Evolutionary conservation across 2,329 filamentous ascomycete genomes (phyloP).

Genomic region (Fusarium sp.): DNA sequence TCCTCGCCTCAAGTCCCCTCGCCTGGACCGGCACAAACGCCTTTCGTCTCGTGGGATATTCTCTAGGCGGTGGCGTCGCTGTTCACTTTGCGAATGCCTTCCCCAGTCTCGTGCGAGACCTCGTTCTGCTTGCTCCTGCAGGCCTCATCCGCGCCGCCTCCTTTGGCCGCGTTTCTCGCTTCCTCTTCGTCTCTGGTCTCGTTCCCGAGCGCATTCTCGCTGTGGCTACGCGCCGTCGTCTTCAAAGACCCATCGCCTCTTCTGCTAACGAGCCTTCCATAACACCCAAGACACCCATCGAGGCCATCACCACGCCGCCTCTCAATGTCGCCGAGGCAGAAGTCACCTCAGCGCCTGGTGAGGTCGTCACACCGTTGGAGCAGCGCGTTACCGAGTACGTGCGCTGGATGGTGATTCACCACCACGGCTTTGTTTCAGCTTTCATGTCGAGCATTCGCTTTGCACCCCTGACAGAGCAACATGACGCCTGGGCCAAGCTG

Average conservation of each 20-base stretch:
- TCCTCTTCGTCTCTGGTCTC: conserved; percentile 66
- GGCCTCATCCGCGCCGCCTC: conserved; percentile 73
- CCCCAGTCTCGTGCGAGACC: conserved; percentile 72
- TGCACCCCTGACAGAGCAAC: conserved; percentile 64
- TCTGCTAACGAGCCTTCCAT: conserved; percentile 39
- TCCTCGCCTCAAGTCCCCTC: conserved; percentile 74
- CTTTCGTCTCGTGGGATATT: conserved; percentile 81
- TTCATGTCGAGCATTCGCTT: conserved; percentile 68
- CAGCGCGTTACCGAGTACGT: conserved; percentile 62
- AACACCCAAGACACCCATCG: conserved; percentile 46
- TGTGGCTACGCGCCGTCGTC: conserved; percentile 59
- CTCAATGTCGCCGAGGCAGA: conserved; percentile 58
- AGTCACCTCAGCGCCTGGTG: conserved; percentile 47
- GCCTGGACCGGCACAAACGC: conserved; percentile 69
- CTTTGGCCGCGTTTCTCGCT: conserved; percentile 61
- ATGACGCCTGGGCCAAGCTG: conserved; percentile 62
- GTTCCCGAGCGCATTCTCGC: conserved; percentile 64
- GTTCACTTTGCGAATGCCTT: conserved; percentile 79
- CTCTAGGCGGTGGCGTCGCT: conserved; percentile 82
- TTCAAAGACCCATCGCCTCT: conserved; percentile 62
- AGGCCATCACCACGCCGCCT: conserved; percentile 21
- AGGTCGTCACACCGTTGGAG: conserved; percentile 55
- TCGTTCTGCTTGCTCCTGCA: conserved; percentile 82
- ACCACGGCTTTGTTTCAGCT: conserved; percentile 67
- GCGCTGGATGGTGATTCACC: conserved; percentile 67